Base-by-base conservation (phyloP, 1,284 basidiomycete genomes). In the Cystobasidium sp. region DNA sequence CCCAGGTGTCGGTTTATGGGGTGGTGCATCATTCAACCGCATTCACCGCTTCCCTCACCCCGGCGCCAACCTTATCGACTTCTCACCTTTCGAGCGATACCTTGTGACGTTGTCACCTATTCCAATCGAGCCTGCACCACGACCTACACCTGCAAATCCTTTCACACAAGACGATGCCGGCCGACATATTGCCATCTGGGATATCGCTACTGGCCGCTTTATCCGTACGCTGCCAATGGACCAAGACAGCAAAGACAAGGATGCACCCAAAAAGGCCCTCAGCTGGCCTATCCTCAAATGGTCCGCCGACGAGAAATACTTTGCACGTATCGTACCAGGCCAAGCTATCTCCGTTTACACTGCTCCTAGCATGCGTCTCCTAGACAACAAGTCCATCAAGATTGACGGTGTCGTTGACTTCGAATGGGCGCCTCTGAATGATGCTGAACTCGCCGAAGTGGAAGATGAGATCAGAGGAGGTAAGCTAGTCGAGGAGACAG, bases 321-420 rank as follows among this genome's bases (percentile, higher is more conserved):
- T 96, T 78, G 97, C 91, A 49, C 90, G 94, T 64, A 87, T 94
- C 77, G 91, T 91, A 43, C 89, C 92, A 39, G 93, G 93, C 43
- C 89, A 93, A 81, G 91, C 92, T 84, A 98, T 99, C 84, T 94
- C 94, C 81, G 90, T 99, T 62, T 95, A 99, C 84, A 94, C 97
- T 84, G 88, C 96, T 70, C 97, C 97, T 14, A 87, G 88, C 75
- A 97, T 99, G 94, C 89, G 90, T 79, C 86, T 99, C 67, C 88
- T 98, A 76, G 96, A 94, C 80, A 98, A 97, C 85, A 99, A 98
- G 86, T 93, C 91, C 79, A 86, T 99, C 84, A 98, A 98, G 86
- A 92, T 99, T 75, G 95, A 99, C 80, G 97, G 96, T 31, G 96
- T 99, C 47, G 87, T 95, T 78, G 97, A 99, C 84, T 99, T 99